phyloP scores from a whole-genome alignment of 2,329 filamentous ascomycete genomes.

The Hortaea werneckii region DNA sequence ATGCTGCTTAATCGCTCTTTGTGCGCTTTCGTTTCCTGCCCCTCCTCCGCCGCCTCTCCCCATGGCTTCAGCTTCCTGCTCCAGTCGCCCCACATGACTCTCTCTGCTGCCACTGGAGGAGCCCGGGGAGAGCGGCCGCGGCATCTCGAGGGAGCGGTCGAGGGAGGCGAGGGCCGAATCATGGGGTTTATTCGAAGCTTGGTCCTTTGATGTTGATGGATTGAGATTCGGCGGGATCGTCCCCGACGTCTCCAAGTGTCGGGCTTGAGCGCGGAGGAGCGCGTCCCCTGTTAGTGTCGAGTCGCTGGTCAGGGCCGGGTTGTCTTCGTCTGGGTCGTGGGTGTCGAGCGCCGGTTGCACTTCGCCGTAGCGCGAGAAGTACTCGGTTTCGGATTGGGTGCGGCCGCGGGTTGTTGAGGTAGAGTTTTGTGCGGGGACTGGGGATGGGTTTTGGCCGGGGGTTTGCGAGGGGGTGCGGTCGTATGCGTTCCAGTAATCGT shows the following conservation, averaged over 20 bases:
- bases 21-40: conserved; percentile 37
- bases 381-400: conserved; percentile 27
- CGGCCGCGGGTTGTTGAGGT: conserved; percentile 24
- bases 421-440: conserved; percentile 40
- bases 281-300: conserved; percentile 47
- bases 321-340: conserved; percentile 67
- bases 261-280: conserved; percentile 19
- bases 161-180: not conserved
- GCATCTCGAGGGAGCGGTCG: conserved; percentile 23
- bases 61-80: conserved; percentile 31
- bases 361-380: conserved; percentile 65
- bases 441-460: conserved; percentile 52
- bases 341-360: conserved; percentile 74
- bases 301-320: conserved; percentile 33
- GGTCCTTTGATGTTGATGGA: not conserved
- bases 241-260: not conserved
- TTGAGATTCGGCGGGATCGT: too few species aligned
- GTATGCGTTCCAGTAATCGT: conserved; percentile 73
- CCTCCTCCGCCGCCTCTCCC: conserved; percentile 1
- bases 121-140: conserved; percentile 39
- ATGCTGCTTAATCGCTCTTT: conserved; percentile 69
- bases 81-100: conserved; percentile 45
- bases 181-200: not conserved
- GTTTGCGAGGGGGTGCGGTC: conserved; percentile 59
- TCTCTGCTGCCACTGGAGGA: conserved; percentile 24